Evolutionary conservation across 2,329 filamentous ascomycete species (phyloP).

Genomic region (Xylariales sp.): DNA sequence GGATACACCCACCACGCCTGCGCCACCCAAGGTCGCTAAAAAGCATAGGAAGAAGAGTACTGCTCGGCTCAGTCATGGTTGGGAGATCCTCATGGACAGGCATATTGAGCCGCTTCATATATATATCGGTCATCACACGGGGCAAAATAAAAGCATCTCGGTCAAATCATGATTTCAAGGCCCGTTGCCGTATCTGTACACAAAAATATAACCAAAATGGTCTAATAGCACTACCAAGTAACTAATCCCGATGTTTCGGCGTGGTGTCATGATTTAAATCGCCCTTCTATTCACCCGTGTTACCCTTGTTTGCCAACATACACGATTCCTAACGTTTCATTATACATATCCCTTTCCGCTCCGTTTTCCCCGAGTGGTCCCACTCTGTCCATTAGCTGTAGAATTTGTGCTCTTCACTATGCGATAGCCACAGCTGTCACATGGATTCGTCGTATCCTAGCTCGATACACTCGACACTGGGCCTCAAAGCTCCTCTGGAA

Average conservation of each 20-base stretch:
- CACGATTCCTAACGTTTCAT: too few relatives aligned
- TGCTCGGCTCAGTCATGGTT: too few relatives aligned
- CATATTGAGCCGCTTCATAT: not conserved
- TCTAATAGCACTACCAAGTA: not conserved
- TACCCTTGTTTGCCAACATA: too few relatives aligned
- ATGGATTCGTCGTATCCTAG: too few relatives aligned
- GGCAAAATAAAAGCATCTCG: not conserved
- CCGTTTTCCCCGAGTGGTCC: too few relatives aligned
- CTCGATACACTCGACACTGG: too few relatives aligned
- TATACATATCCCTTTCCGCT: too few relatives aligned
- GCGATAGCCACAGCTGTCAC: too few relatives aligned
- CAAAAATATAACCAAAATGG: conserved; percentile 1
- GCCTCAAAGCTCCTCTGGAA: too few relatives aligned
- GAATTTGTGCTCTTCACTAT: too few relatives aligned
- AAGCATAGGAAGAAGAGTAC: not conserved
- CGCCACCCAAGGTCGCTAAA: not conserved
- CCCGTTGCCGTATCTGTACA: not conserved
- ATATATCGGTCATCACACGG: not conserved
- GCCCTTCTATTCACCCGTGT: not conserved
- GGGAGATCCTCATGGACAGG: too few relatives aligned
- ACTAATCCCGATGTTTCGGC: not conserved
- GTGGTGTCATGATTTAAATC: not conserved
- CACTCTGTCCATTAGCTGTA: too few relatives aligned
- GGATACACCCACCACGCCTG: not conserved
- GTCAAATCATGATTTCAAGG: not conserved